Conservation (phyloP, 257 asterid species). For the Capsicum pubescens region DNA sequence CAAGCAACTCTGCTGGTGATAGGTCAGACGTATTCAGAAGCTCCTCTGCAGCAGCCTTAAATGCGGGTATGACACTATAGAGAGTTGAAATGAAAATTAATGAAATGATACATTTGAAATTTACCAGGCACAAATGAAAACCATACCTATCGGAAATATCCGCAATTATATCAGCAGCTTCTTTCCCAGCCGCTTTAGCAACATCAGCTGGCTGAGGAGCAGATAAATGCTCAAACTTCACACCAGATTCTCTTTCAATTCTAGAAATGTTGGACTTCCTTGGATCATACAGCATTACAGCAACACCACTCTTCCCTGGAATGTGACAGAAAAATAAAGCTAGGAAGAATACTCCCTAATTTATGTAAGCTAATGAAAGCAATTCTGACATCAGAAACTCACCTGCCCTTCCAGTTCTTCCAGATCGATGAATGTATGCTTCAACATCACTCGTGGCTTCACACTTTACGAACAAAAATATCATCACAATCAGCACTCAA, state of each 20-base stretch:
- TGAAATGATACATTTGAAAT: constrained; percentile 2
- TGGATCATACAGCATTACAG: constrained; percentile 97
- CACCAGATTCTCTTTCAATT: constrained; percentile 96
- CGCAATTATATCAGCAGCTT: constrained; percentile 74
- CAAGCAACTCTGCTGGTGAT: constrained; percentile 80
- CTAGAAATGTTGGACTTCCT: constrained; percentile 76
- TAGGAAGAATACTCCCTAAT: constrained; percentile 29
- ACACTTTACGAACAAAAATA: constrained; percentile 54
- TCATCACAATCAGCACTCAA: constrained; percentile 28
- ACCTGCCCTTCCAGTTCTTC: constrained; percentile 99
- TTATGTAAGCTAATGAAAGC: background rate
- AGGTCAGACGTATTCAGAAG: constrained; percentile 63
- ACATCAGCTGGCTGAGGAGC: constrained; percentile 99
- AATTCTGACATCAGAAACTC: constrained; percentile 33
- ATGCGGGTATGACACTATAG: constrained; percentile 85
- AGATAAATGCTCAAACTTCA: constrained; percentile 81
- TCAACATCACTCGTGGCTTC: constrained; percentile 98
- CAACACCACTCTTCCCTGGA: constrained; percentile 88
- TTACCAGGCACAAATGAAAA: constrained; percentile 3
- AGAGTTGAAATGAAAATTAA: background rate
- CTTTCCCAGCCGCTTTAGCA: constrained; percentile 86
- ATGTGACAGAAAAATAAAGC: constrained; percentile 6
- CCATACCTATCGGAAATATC: constrained; percentile 77
- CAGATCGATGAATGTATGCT: constrained; percentile 98
- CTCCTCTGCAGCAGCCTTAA: constrained; percentile 91